These are phyloP conservation scores for Fusarium udum DNA, from an alignment of 2,329 filamentous ascomycete species.

Conservation along the genomic window DNA sequence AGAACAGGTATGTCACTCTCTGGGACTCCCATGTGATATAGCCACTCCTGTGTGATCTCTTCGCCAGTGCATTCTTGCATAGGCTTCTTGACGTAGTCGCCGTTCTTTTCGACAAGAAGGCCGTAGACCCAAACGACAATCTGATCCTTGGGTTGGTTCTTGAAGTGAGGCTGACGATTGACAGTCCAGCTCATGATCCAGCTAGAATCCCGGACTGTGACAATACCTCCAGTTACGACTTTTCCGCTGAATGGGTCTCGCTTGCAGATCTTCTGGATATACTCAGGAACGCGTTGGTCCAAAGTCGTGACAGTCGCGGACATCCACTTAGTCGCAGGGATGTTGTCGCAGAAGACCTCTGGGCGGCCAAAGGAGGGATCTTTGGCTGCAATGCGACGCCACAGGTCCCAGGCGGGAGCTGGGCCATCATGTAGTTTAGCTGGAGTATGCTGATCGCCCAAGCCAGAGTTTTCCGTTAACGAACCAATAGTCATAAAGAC, in stretches of 20 bases:
- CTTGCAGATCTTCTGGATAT: constrained; percentile 1
- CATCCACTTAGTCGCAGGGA: not conserved
- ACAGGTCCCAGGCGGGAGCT: constrained; percentile 3
- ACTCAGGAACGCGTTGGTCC: not conserved
- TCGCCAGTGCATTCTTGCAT: not conserved
- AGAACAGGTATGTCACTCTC: not conserved
- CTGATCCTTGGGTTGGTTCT: not conserved
- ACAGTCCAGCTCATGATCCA: constrained; percentile 2
- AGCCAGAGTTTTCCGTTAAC: not conserved
- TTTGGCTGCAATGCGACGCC: constrained; percentile 1
- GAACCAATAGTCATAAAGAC: constrained; percentile 1
- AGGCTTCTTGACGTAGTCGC: not conserved
- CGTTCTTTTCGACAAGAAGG: not conserved
- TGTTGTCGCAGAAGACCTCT: not conserved
- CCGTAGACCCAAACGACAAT: constrained; percentile 1
- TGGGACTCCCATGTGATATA: not conserved
- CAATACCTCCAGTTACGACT: not conserved
- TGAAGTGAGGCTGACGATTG: constrained; percentile 2
- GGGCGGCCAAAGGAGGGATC: not conserved
- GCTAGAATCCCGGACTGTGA: not conserved
- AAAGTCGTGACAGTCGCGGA: not conserved
- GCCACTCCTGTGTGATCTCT: constrained; percentile 3
- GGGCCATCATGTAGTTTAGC: not conserved
- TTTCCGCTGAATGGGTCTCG: not conserved
- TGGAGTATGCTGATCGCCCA: not conserved